phyloP scores from a whole-genome alignment of 2,329 filamentous ascomycete genomes.

The Elsinoe batatas region DNA sequence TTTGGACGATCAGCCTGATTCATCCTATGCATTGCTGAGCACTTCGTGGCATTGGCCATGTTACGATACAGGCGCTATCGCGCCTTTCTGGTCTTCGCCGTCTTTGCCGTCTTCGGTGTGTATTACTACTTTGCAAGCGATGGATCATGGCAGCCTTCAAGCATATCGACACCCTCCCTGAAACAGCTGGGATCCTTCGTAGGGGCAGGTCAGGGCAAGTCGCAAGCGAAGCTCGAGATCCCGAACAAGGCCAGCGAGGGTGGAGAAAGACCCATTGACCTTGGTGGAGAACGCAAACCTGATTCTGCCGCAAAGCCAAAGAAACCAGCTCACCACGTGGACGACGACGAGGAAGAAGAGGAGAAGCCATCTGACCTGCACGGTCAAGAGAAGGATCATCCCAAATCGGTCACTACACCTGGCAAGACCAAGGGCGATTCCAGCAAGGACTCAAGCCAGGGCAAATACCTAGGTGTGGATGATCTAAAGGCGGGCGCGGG shows the following conservation, averaged over 20 bases:
- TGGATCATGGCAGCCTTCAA: constrained; percentile 12
- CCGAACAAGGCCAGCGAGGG: not conserved
- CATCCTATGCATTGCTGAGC: not conserved
- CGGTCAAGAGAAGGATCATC: constrained; percentile 6
- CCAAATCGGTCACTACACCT: constrained; percentile 5
- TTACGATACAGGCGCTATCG: constrained; percentile 52
- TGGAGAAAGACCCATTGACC: constrained; percentile 1
- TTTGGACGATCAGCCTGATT: no score
- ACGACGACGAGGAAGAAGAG: not conserved
- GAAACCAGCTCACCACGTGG: not conserved
- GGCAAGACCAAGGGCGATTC: not conserved
- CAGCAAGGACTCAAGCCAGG: not conserved
- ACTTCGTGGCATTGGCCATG: constrained; percentile 31
- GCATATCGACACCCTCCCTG: constrained; percentile 15
- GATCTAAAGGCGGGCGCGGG: not conserved
- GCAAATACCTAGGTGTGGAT: constrained; percentile 1
- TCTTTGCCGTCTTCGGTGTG: constrained; percentile 45
- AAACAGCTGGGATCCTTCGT: constrained; percentile 8
- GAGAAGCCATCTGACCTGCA: constrained; percentile 8
- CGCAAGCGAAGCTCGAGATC: constrained; percentile 1
- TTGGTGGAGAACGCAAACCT: constrained; percentile 8
- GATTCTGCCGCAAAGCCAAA: not conserved
- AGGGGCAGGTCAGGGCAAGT: constrained; percentile 1
- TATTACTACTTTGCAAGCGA: constrained; percentile 38
- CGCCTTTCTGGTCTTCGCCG: constrained; percentile 47